phyloP scores from a whole-genome alignment of 2,329 filamentous ascomycete genomes.

The Periconia macrospinosa region DNA sequence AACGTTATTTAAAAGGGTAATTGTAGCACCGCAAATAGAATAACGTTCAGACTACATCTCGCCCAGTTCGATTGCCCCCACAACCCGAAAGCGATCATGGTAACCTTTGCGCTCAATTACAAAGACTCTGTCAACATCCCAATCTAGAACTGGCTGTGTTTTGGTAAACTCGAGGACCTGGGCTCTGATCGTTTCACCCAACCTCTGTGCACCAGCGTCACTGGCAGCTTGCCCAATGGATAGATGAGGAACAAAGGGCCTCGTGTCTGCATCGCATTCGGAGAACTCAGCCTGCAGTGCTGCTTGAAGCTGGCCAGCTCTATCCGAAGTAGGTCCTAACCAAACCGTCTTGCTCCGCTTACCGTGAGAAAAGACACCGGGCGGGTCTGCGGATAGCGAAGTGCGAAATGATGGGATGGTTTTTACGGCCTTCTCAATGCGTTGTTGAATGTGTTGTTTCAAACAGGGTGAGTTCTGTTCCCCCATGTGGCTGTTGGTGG shows the following conservation, averaged over 20 bases:
- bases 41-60: constrained; percentile 3
- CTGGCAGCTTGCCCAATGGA: constrained; percentile 29
- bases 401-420: constrained; percentile 20
- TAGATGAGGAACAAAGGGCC: constrained; percentile 28
- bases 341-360: constrained; percentile 27
- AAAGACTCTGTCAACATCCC: constrained; percentile 28
- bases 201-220: constrained; percentile 8
- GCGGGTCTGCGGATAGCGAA: constrained; percentile 20
- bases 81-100: constrained; percentile 26
- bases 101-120: constrained; percentile 30
- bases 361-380: constrained; percentile 20
- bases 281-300: constrained; percentile 29
- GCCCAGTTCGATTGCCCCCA: constrained; percentile 13
- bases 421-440: constrained; percentile 22
- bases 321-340: constrained; percentile 20
- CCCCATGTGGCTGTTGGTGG: background rate
- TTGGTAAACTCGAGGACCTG: constrained; percentile 9
- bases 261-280: constrained; percentile 22
- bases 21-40: background rate
- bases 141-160: constrained; percentile 13
- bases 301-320: constrained; percentile 22
- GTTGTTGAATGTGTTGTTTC: constrained; percentile 20
- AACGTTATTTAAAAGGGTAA: too few relatives aligned
- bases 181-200: constrained; percentile 19
- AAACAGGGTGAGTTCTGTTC: constrained; percentile 7